Percentiles rank a stretch among this genome's conserved stretches.
These are phyloP conservation scores for Striga asiatica DNA, from an alignment of 257 asterid species.

Conservation along the genomic window DNA sequence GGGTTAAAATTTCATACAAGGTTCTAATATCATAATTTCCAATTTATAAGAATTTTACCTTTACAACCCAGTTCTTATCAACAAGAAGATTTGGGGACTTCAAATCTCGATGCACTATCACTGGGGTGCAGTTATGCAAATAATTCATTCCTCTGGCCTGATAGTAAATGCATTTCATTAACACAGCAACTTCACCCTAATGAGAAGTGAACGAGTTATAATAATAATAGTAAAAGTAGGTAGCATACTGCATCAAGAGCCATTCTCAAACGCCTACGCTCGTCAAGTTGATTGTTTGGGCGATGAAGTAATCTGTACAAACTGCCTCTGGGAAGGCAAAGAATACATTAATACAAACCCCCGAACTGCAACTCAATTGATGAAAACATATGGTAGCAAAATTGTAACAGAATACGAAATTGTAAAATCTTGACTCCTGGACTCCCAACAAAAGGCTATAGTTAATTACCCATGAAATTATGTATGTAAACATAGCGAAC, in stretches of 20 bases:
- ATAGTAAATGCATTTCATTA: slow-evolving; percentile 13
- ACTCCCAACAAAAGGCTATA: too few species aligned
- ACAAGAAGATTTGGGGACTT: slow-evolving; percentile 97
- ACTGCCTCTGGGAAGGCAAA: slow-evolving; percentile 68
- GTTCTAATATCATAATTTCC: slow-evolving; percentile 10
- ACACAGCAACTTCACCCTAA: slow-evolving; percentile 5
- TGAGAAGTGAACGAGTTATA: slow-evolving; percentile 14
- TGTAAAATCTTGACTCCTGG: too few species aligned
- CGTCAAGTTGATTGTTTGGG: slow-evolving; percentile 83
- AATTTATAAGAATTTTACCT: slow-evolving; percentile 41
- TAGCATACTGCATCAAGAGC: slow-evolving; percentile 89
- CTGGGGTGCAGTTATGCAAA: slow-evolving; percentile 81
- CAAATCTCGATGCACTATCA: slow-evolving; percentile 92
- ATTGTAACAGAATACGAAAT: not conserved
- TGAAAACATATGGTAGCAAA: not conserved
- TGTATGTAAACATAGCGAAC: too few species aligned
- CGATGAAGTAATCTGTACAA: slow-evolving; percentile 90
- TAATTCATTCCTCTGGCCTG: slow-evolving; percentile 98
- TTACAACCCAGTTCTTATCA: slow-evolving; percentile 93
- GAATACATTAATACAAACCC: slow-evolving; percentile 16
- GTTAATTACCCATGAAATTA: too few species aligned
- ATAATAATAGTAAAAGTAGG: slow-evolving; percentile 1
- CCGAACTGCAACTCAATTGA: not conserved
- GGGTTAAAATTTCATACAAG: not conserved
- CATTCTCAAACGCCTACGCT: slow-evolving; percentile 85